phyloP scores from a whole-genome alignment of 805 yeast genomes.

The Nakazawaea peltata region DNA sequence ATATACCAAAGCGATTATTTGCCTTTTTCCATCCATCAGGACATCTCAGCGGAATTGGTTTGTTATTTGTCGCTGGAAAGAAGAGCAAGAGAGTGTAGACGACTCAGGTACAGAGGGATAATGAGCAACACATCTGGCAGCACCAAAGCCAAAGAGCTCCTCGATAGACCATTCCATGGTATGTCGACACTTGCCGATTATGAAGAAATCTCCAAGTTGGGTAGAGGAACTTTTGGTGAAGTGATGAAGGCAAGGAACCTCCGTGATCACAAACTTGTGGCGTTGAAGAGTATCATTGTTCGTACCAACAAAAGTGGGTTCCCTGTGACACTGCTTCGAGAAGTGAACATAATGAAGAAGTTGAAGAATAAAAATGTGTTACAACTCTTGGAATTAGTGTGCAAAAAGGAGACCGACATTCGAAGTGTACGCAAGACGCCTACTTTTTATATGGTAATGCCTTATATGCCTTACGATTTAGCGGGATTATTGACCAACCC shows the following conservation, averaged over 20 bases:
- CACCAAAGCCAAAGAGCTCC: no score
- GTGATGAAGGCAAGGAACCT: slow-evolving; percentile 50
- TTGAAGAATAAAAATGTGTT: slow-evolving; percentile 66
- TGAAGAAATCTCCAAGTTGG: slow-evolving; percentile 37
- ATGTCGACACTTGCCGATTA: slow-evolving; percentile 25
- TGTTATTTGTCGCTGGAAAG: no score
- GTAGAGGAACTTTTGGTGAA: slow-evolving; percentile 78
- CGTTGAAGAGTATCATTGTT: slow-evolving; percentile 78
- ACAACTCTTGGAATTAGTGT: slow-evolving; percentile 72
- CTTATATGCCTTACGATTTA: slow-evolving; percentile 88
- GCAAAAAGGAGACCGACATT: slow-evolving; percentile 30
- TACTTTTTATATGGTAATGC: slow-evolving; percentile 76
- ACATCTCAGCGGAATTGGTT: no score
- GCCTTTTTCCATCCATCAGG: no score
- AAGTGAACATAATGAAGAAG: slow-evolving; percentile 71
- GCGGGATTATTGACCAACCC: slow-evolving; percentile 87
- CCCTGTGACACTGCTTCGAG: slow-evolving; percentile 93
- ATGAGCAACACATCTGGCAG: no score
- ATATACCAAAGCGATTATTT: no score
- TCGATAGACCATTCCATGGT: slow-evolving; percentile 12
- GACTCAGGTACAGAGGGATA: no score
- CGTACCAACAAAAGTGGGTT: slow-evolving; percentile 75
- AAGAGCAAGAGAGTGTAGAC: no score
- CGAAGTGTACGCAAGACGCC: slow-evolving; percentile 18
- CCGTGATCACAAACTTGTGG: slow-evolving; percentile 57